Conservation (phyloP, 108 stramenopile species). For the Discostella stelligeroides region DNA sequence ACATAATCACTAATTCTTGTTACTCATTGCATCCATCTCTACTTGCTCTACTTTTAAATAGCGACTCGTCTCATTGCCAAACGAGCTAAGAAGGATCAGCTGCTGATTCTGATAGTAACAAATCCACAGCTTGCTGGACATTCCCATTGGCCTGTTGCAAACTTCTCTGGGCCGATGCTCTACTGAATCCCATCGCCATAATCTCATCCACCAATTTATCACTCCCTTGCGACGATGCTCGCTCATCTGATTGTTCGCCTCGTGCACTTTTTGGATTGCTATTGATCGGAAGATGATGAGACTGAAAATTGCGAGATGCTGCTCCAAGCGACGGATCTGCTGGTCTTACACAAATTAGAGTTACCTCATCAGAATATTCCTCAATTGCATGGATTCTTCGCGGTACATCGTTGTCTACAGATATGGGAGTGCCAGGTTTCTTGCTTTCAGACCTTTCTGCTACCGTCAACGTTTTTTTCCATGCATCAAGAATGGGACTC, state of each 20-base stretch:
- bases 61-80: no score
- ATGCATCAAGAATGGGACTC: slow-evolving; percentile 19
- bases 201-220: slow-evolving; percentile 14
- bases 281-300: no score
- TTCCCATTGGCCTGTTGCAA: slow-evolving; percentile 34
- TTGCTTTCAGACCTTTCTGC: background rate
- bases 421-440: no score
- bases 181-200: slow-evolving; percentile 37
- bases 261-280: no score
- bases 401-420: no score
- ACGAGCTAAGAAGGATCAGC: background rate
- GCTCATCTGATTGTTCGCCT: background rate
- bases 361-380: no score
- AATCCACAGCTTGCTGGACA: slow-evolving; percentile 33
- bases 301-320: no score
- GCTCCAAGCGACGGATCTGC: no score
- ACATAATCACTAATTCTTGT: slow-evolving; percentile 2
- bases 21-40: no score
- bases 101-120: slow-evolving; percentile 39
- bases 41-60: no score
- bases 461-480: slow-evolving; percentile 13
- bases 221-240: background rate
- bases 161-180: slow-evolving; percentile 19
- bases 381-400: no score
- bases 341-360: no score